Conservation (phyloP, 2,329 filamentous ascomycete species). For the Hymenoscyphus infarciens region DNA sequence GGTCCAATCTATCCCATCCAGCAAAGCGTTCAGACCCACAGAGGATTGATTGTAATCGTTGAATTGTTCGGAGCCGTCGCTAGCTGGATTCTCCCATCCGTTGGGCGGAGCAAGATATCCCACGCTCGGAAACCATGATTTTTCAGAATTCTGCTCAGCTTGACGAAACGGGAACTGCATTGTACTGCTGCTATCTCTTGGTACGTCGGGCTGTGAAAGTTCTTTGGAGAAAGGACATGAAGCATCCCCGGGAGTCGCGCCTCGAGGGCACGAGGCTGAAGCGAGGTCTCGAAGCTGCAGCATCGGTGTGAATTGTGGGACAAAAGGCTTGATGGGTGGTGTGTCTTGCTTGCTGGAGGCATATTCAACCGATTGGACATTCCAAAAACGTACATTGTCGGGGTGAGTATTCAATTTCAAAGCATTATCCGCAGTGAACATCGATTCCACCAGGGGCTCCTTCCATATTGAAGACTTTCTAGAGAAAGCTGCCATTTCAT, state of each 20-base stretch:
- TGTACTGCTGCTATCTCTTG: not conserved
- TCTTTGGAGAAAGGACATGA: not conserved
- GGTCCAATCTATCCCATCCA: slow-evolving; percentile 3
- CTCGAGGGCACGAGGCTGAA: not conserved
- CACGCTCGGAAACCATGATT: not conserved
- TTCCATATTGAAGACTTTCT: not conserved
- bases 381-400: not conserved
- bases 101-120: not conserved
- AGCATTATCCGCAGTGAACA: not conserved
- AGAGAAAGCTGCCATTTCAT: slow-evolving; percentile 14
- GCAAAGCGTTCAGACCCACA: not conserved
- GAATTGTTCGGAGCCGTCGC: not conserved
- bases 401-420: not conserved
- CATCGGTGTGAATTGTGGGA: not conserved
- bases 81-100: not conserved
- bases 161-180: slow-evolving; percentile 18
- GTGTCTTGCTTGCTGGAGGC: not conserved
- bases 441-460: not conserved
- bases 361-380: not conserved
- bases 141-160: not conserved
- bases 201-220: not conserved
- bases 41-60: not conserved
- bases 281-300: not conserved
- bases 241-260: not conserved
- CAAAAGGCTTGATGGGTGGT: not conserved